Evolutionary conservation across 2,329 filamentous ascomycete species (phyloP), one percentile per base, ranked within the genome.

Genomic region (Exserohilum turcica): DNA sequence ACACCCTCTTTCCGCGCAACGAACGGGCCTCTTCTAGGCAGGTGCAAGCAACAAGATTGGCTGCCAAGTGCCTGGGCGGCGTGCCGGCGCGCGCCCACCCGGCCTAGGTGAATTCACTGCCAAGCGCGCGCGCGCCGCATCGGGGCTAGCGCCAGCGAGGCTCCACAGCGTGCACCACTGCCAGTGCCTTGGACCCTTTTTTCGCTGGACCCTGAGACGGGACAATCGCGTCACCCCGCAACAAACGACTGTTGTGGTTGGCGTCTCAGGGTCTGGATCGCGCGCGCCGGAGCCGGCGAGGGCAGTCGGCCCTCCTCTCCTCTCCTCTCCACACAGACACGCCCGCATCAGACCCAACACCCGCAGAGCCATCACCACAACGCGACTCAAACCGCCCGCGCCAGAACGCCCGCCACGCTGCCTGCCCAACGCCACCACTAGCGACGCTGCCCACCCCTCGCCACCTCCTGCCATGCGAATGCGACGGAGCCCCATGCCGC

Each of bases 201-300:
- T 24, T 19, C 16, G 31, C 15, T 54, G 45, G 51, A 54, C 51
- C 51, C 51, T 54, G 35, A 38, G 24, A 46, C 44, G 50, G 45
- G 38, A 35, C 13, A 16, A 9, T 43, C 32, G 38, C 28, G 31
- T 31, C 43, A 32, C 51, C 24, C 21, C 44, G 35, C 44, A 37
- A 39, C 6, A 42, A 29, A 18, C 6, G 31, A 38, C 38, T 47
- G 38, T 19, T 38, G 18, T 32, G 43, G 15, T 7, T 52, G 24
- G 37, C 27, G 21, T 27, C 8, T 38, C n/a, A 6, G 15, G 7
- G 44, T 19, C 45, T 38, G 27, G 33, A 19, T 27, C 36, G 29
- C 24, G 16, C 32, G 21, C 44, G n/a, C 49, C 24, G 31, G 21
- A 36, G 39, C 39, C 6, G 31, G 24, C 27, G 19, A 15, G 31